phyloP scores from a whole-genome alignment of 1,284 basidiomycete genomes.

The Mycosarcoma maydis region DNA sequence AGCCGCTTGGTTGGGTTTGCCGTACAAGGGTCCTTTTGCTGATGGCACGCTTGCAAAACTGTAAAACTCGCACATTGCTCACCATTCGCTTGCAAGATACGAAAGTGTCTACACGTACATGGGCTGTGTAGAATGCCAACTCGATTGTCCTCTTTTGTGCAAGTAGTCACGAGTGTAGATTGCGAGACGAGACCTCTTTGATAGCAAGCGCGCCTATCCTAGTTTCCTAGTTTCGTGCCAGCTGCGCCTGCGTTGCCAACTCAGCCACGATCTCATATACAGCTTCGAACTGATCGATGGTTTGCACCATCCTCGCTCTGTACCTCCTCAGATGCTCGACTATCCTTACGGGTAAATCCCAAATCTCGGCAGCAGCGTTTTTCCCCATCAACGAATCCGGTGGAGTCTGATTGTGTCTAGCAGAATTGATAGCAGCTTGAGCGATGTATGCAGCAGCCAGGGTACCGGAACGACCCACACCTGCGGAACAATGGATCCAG shows the following conservation, averaged over 20 bases:
- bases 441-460: slow-evolving; percentile 69
- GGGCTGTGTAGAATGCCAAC: too few relatives aligned
- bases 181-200: too few relatives aligned
- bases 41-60: slow-evolving; percentile 41
- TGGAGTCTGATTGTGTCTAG: not conserved
- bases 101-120: too few relatives aligned
- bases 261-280: slow-evolving; percentile 23
- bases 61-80: too few relatives aligned
- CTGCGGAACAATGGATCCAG: slow-evolving; percentile 77
- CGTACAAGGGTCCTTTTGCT: slow-evolving; percentile 54
- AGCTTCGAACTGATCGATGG: slow-evolving; percentile 47
- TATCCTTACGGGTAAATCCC: slow-evolving; percentile 41
- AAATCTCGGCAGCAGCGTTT: slow-evolving; percentile 1
- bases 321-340: slow-evolving; percentile 50
- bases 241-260: slow-evolving; percentile 1
- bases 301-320: slow-evolving; percentile 58
- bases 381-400: not conserved
- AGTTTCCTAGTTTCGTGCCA: not conserved
- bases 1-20: slow-evolving; percentile 41
- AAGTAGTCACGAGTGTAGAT: too few relatives aligned
- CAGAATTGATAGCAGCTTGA: slow-evolving; percentile 13
- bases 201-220: too few relatives aligned
- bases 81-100: too few relatives aligned
- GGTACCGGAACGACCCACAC: slow-evolving; percentile 69
- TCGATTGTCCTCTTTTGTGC: too few relatives aligned